A percentile compares a stretch with the other conserved stretches of the same genome.
Conservation (phyloP, 192 early-diverging fungal genomes). For the Paraglomus occultum region DNA sequence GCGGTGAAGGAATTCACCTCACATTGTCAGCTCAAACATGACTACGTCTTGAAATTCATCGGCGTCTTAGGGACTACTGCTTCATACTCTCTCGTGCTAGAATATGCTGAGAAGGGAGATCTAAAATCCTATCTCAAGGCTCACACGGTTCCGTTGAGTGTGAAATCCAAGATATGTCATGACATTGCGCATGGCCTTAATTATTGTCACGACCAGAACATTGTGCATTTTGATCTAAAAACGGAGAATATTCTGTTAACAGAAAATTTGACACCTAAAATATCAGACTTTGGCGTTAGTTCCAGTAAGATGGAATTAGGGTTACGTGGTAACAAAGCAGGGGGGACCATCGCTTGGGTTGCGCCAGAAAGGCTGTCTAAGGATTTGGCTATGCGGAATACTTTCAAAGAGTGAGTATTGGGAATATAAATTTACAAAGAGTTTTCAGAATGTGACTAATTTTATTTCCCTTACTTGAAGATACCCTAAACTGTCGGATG, state of each 20-base stretch:
- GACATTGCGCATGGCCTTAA: constrained; percentile 10
- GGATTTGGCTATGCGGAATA: not conserved
- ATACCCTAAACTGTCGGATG: constrained; percentile 1
- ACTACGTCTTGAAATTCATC: constrained; percentile 18
- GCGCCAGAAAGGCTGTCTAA: constrained; percentile 3
- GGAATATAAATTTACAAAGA: no score
- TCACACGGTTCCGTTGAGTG: not conserved
- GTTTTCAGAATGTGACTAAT: no score
- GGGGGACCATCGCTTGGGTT: constrained; percentile 11
- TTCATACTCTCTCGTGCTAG: not conserved
- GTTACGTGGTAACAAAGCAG: not conserved
- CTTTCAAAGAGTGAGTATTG: not conserved
- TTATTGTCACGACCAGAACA: constrained; percentile 19
- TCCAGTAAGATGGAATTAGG: not conserved
- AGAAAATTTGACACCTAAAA: constrained; percentile 1
- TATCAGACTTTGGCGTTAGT: not conserved
- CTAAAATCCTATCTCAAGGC: not conserved
- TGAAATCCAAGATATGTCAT: constrained; percentile 19
- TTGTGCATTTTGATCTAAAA: constrained; percentile 4
- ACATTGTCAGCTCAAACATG: not conserved
- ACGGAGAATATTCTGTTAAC: constrained; percentile 17
- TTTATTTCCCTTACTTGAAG: no score
- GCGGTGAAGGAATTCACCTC: no score
- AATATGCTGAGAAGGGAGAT: constrained; percentile 11
- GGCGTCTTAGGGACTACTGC: not conserved